phyloP scores from a whole-genome alignment of 805 yeast species.

The Sugiyamaella mastotermitis region DNA sequence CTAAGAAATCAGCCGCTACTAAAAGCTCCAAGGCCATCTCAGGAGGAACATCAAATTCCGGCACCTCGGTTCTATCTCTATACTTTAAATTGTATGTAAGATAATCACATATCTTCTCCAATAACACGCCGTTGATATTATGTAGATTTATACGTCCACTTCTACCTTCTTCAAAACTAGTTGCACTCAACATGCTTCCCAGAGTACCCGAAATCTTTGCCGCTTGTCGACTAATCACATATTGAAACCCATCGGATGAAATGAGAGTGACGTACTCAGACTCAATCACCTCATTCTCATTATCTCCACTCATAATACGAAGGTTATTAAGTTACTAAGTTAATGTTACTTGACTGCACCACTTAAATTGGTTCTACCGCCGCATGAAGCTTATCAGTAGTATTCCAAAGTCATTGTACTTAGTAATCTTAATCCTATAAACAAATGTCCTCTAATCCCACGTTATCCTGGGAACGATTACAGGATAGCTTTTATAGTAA shows the following conservation, averaged over 20 bases:
- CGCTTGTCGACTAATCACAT: slow-evolving; percentile 57
- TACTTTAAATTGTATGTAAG: slow-evolving; percentile 69
- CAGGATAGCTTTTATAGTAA: slow-evolving; percentile 63
- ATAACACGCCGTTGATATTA: slow-evolving; percentile 64
- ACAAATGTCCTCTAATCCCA: slow-evolving; percentile 17
- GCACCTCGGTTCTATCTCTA: slow-evolving; percentile 50
- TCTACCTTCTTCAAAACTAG: slow-evolving; percentile 49
- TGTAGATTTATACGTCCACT: slow-evolving; percentile 48
- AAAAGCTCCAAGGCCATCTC: slow-evolving; percentile 87
- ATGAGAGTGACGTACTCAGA: slow-evolving; percentile 49
- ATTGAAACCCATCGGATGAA: slow-evolving; percentile 65
- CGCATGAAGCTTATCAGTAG: too few species aligned
- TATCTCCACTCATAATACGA: too few species aligned
- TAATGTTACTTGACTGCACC: not conserved
- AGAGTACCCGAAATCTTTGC: slow-evolving; percentile 69
- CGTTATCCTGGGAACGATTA: slow-evolving; percentile 65
- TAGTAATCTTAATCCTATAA: not conserved
- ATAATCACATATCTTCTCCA: slow-evolving; percentile 81
- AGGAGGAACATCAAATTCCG: slow-evolving; percentile 88
- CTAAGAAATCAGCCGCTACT: slow-evolving; percentile 88
- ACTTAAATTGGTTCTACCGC: not conserved
- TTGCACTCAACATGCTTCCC: slow-evolving; percentile 41
- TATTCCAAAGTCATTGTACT: not conserved
- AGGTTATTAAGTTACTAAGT: not conserved
- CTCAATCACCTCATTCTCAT: too few species aligned